A percentile compares a stretch with the other conserved stretches of the same genome.
Conservation (phyloP, 2,329 filamentous ascomycete genomes). For the Sporothrix variecibatus region DNA sequence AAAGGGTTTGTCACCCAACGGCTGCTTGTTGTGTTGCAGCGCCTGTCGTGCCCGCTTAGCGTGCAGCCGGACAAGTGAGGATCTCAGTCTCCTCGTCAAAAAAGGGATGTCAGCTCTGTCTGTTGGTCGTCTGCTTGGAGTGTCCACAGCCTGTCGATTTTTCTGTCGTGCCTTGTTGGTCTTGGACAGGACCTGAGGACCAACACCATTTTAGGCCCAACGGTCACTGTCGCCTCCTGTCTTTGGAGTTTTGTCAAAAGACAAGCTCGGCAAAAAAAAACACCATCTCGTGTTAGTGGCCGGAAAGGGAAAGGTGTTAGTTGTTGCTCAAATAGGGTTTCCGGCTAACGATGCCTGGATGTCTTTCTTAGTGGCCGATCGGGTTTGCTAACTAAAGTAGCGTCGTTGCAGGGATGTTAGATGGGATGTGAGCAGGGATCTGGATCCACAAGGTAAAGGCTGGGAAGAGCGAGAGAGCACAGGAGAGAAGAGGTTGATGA, state of each 20-base stretch:
- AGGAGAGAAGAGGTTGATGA: too few species aligned
- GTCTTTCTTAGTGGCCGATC: background rate
- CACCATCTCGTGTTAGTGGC: conserved; percentile 5
- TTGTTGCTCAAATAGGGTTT: conserved; percentile 9
- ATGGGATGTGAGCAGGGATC: too few species aligned
- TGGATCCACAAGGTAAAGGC: too few species aligned
- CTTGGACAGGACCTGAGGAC: background rate
- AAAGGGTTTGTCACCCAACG: too few species aligned
- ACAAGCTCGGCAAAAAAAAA: too few species aligned
- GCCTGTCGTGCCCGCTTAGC: too few species aligned
- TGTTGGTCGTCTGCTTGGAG: background rate
- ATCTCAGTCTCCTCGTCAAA: background rate
- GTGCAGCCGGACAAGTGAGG: background rate
- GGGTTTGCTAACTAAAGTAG: background rate
- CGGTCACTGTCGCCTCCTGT: background rate
- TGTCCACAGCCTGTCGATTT: background rate
- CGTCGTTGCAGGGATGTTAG: background rate
- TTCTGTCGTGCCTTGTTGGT: background rate
- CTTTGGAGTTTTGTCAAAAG: background rate
- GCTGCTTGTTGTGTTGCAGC: too few species aligned
- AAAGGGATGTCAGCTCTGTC: background rate
- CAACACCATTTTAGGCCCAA: background rate
- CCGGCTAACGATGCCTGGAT: background rate
- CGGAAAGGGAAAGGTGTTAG: conserved; percentile 14
- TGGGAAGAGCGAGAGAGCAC: too few species aligned